A percentile compares a stretch with the other conserved stretches of the same genome.
phyloP scores from a whole-genome alignment of 495 filamentous ascomycete species.

The Podospora pseudocomata region DNA sequence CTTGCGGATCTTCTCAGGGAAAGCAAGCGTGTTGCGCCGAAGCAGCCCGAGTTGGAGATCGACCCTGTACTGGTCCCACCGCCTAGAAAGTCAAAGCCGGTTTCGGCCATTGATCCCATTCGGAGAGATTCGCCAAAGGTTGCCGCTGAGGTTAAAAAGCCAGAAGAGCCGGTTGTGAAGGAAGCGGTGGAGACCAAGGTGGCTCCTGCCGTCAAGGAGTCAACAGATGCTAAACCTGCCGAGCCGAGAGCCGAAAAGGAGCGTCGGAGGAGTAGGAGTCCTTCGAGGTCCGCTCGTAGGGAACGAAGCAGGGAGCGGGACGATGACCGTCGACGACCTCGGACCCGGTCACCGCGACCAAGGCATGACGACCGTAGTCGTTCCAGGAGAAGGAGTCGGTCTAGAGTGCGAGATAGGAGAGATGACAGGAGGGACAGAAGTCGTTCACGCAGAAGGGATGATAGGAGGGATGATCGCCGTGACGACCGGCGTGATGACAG shows the following conservation, averaged over 20 bases:
- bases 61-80: constrained; percentile 52
- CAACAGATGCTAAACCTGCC: constrained; percentile 26
- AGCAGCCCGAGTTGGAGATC: constrained; percentile 50
- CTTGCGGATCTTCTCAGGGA: constrained; percentile 53
- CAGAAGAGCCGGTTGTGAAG: constrained; percentile 24
- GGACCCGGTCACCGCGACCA: constrained; percentile 26
- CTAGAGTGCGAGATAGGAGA: constrained; percentile 24
- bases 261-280: constrained; percentile 35
- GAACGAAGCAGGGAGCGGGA: constrained; percentile 26
- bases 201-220: constrained; percentile 22
- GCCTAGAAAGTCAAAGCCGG: constrained; percentile 47
- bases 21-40: constrained; percentile 44
- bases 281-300: constrained; percentile 30
- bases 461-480: constrained; percentile 25
- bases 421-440: constrained; percentile 41
- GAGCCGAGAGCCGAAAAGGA: constrained; percentile 29
- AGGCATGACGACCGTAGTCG: constrained; percentile 21
- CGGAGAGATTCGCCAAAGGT: constrained; percentile 43
- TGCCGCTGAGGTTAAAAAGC: constrained; percentile 36
- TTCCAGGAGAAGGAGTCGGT: constrained; percentile 24
- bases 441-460: constrained; percentile 32
- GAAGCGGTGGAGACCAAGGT: constrained; percentile 26
- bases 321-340: constrained; percentile 26
- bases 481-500: constrained; percentile 18
- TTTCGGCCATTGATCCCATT: constrained; percentile 55